Percentiles rank a stretch among this genome's conserved stretches.
Evolutionary conservation across 1,284 basidiomycete species (phyloP).

Genomic region (Fomitopsis palustris): DNA sequence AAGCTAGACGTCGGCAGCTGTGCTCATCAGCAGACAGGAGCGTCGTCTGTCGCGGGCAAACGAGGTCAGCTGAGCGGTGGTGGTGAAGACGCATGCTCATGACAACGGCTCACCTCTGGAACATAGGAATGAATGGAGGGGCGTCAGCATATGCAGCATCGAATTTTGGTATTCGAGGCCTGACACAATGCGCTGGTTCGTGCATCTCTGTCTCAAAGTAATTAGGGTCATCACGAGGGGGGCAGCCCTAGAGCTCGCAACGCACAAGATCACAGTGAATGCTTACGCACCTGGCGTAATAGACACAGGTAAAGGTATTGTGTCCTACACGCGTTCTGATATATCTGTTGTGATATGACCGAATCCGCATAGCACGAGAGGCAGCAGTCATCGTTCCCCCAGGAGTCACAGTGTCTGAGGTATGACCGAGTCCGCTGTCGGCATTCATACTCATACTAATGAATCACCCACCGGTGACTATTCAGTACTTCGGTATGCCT

Average conservation of each 20-base stretch:
- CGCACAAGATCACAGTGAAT: conserved; percentile 8
- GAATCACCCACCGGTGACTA: background rate
- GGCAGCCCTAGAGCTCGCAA: background rate
- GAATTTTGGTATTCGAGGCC: background rate
- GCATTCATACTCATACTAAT: no score
- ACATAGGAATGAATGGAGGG: background rate
- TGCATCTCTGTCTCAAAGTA: no score
- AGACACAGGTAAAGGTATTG: conserved; percentile 4
- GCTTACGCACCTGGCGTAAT: conserved; percentile 10
- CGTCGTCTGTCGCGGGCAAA: conserved; percentile 4
- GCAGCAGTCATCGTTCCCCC: background rate
- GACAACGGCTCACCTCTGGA: no score
- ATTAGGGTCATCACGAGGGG: background rate
- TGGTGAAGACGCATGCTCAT: background rate
- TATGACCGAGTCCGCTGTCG: background rate
- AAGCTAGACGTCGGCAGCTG: no score
- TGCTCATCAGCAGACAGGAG: no score
- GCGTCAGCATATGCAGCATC: background rate
- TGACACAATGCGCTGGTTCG: conserved; percentile 1
- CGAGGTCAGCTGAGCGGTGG: no score
- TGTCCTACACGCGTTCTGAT: no score
- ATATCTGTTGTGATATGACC: background rate
- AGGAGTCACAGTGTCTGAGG: background rate
- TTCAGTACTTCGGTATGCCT: background rate
- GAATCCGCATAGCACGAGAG: background rate